Evolutionary conservation across 2,329 filamentous ascomycete species (phyloP), one percentile per base, ranked within the genome.

Genomic region (Ophiostoma ulmi): DNA sequence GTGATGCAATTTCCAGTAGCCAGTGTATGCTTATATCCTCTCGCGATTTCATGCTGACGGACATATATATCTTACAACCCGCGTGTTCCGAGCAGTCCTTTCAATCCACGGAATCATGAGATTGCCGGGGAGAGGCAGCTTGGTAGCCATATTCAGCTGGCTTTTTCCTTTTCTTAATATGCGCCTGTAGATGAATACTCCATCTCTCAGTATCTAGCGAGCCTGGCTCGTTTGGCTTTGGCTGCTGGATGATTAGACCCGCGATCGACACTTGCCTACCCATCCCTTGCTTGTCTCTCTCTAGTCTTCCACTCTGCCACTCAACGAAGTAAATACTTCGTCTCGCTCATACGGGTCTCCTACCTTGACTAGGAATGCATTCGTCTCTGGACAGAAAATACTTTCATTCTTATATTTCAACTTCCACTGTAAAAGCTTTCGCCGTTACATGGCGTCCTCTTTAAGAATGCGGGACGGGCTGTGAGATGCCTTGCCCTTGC

Each of bases 391-490:
- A 22, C 8, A 22, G 8, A 55, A 17, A 14, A 26, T 8, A 20
- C 1, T 31, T 65, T 2, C 22, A 58, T 58, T 58, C 52, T 58
- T 58, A 58, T 58, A 58, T 58, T 58, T 58, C 52, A 26, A 58
- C 52, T 58, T 58, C 52, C 52, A 31, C 52, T 58, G 52, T 58
- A 58, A 58, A 58, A 17, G 52, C 52, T 58, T 26, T 58, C 52
- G 52, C 52, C 52, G 52, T 58, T 58, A 14, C 52, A 58, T 58
- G 52, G 22, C 5, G 52, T 26, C n/a, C n/a, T 58, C 52, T 31
- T 58, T 11, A 58, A 26, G 52, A 58, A 58, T 58, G 52, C 52
- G 52, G 52, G n/a, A 48, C 44, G 44, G 17, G 17, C 44, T n/a
- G 44, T 20, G 44, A 20, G 5, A 58, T 58, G 4, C 52, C 52